phyloP scores from a whole-genome alignment of 2,329 filamentous ascomycete species.

The Chrysoporthe austroafricana region DNA sequence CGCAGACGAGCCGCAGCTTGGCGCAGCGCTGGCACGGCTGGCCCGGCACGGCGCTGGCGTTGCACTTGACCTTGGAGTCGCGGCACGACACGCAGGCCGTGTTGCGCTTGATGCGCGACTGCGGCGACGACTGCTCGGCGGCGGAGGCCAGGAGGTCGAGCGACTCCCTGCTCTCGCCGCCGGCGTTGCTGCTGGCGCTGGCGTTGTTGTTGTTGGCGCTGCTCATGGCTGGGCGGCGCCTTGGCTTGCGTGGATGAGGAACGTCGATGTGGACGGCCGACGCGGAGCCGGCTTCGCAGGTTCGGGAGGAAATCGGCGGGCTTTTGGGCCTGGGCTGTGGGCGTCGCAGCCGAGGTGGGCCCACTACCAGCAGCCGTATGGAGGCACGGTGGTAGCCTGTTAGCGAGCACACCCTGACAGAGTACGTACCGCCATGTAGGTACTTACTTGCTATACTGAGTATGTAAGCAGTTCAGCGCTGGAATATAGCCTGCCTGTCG shows the following conservation, averaged over 20 bases:
- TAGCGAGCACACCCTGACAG: no score
- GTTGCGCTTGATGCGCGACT: constrained; percentile 28
- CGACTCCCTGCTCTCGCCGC: constrained; percentile 26
- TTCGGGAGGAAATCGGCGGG: constrained; percentile 15
- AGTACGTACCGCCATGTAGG: no score
- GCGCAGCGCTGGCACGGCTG: constrained; percentile 50
- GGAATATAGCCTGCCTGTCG: no score
- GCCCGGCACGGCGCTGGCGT: constrained; percentile 42
- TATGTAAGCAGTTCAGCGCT: no score
- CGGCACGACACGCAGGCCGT: constrained; percentile 29
- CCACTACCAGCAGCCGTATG: no score
- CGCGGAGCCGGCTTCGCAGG: constrained; percentile 12
- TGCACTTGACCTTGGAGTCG: constrained; percentile 47
- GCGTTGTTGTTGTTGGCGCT: constrained; percentile 14
- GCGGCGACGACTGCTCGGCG: constrained; percentile 28
- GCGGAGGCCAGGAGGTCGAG: constrained; percentile 29
- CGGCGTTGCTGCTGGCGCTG: no score
- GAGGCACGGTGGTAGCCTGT: no score
- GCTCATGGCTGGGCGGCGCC: not conserved
- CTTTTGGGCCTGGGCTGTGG: no score
- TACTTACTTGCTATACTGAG: no score
- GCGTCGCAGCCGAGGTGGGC: no score
- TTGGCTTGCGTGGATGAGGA: not conserved
- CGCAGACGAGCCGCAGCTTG: constrained; percentile 48
- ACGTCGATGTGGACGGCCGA: constrained; percentile 7